A percentile compares a stretch with the other conserved stretches of the same genome.
These are phyloP conservation scores for Withania somnifera DNA, from an alignment of 305 asterid species.

Conservation along the genomic window DNA sequence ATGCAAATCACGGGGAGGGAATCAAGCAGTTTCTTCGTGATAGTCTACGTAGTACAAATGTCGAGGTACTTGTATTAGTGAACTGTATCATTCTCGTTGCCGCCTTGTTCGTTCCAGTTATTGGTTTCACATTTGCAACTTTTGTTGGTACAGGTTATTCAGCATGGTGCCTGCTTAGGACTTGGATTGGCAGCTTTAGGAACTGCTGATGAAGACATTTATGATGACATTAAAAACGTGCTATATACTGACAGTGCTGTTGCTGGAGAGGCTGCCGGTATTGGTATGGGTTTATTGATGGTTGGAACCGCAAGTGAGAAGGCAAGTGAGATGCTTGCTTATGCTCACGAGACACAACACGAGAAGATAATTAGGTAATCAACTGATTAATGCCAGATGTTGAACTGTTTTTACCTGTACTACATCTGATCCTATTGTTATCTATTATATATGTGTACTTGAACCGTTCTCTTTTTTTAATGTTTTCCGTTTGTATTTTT, in stretches of 20 bases:
- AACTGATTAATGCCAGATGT: slow-evolving; percentile 3
- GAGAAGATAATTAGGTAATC: slow-evolving; percentile 88
- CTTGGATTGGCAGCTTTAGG: slow-evolving; percentile 98
- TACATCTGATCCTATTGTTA: not conserved
- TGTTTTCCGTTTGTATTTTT: not conserved
- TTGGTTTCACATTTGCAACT: not conserved
- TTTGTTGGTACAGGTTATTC: slow-evolving; percentile 66
- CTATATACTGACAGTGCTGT: slow-evolving; percentile 97
- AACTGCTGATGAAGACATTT: slow-evolving; percentile 89
- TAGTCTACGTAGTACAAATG: slow-evolving; percentile 76
- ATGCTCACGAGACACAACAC: slow-evolving; percentile 98
- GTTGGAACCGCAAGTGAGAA: slow-evolving; percentile 98
- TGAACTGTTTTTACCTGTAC: not conserved
- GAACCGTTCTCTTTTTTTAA: not conserved
- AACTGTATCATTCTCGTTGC: not conserved
- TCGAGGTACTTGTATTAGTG: slow-evolving; percentile 40
- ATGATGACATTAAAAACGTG: slow-evolving; percentile 80
- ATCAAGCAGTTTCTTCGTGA: slow-evolving; percentile 92
- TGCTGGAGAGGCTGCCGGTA: slow-evolving; percentile 99
- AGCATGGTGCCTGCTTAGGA: slow-evolving; percentile 99
- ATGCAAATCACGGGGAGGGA: slow-evolving; percentile 98
- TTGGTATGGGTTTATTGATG: slow-evolving; percentile 95
- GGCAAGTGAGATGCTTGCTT: slow-evolving; percentile 95
- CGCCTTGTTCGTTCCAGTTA: not conserved
- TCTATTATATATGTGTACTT: not conserved